A percentile compares a stretch with the other conserved stretches of the same genome.
These are phyloP conservation scores for Albatrellus ellisii DNA, from an alignment of 768 basidiomycete genomes.

Conservation along the genomic window DNA sequence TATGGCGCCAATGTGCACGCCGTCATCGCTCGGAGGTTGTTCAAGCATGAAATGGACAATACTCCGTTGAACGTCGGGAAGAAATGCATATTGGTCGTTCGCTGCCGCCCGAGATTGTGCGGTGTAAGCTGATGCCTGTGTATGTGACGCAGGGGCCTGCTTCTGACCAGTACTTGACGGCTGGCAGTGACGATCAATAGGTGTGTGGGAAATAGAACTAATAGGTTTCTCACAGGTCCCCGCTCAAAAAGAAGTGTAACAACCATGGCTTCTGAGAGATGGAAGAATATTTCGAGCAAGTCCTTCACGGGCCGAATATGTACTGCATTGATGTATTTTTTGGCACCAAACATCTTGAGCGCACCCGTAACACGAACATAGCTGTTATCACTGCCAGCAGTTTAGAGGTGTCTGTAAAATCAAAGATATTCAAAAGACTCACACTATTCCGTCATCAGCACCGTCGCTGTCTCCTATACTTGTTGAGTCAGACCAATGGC, in stretches of 20 bases:
- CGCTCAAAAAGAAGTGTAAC: conserved; percentile 53
- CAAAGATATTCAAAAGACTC: conserved; percentile 11
- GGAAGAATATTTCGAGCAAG: conserved; percentile 70
- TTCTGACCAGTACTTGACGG: conserved; percentile 13
- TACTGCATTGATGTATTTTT: conserved; percentile 69
- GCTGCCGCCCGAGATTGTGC: conserved; percentile 15
- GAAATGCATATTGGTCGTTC: conserved; percentile 25
- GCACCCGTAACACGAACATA: conserved; percentile 75
- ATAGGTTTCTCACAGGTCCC: conserved; percentile 38
- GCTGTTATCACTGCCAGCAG: conserved; percentile 42
- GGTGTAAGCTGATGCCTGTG: conserved; percentile 21
- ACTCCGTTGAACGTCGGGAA: conserved; percentile 44
- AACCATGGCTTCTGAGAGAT: conserved; percentile 62
- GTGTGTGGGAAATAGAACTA: background rate
- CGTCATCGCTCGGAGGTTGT: conserved; percentile 40
- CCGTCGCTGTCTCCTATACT: conserved; percentile 39
- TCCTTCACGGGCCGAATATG: conserved; percentile 60
- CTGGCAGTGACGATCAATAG: conserved; percentile 7
- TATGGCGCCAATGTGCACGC: conserved; percentile 63
- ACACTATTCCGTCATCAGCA: conserved; percentile 37
- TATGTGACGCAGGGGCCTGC: conserved; percentile 2
- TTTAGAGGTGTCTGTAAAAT: background rate
- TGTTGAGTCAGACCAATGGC: conserved; percentile 70
- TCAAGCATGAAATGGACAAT: conserved; percentile 54
- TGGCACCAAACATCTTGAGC: conserved; percentile 71